Evolutionary conservation across 139 green algal species (phyloP), one percentile per base, ranked within the genome.

Genomic region (Microglena sp.): DNA sequence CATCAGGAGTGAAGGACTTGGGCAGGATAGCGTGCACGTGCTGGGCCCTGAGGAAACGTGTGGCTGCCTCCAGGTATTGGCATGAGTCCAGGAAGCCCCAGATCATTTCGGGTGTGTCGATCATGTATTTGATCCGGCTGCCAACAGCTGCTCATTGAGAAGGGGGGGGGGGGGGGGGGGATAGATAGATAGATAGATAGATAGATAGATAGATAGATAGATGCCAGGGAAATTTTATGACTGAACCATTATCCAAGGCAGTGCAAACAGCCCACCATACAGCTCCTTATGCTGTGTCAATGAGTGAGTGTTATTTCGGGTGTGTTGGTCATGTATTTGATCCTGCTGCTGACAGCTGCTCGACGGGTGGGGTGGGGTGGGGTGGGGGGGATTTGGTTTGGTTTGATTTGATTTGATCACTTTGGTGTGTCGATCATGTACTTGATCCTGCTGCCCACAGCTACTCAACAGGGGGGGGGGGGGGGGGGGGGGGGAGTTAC

Each of bases 91-190:
- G 73, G 74, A 70, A 90, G 26, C 90, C 90, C 86, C 91, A 99
- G n/a, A 98, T 91, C 28, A 90, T 78, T 80, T 98, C 93, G 0
- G 92, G 91, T 0, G 93, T 96, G 75, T 98, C 93, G 45, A 98
- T 70, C 11, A 98, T 64, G 76, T 92, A 98, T 62, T 95, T 96
- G 28, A 98, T 76, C 11, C 93, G 81, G 57, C 76, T 82, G 34
- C 90, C 89, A 45, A 97, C 46, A 22, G 78, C 85, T 89, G 68
- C 26, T 35, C 18, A 54, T n/a, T 7, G 29, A 43, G 44, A 26
- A 26, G 40, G 50, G 4, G 40, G 6, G 31, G 40, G 46, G 40
- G 27, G 8, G 24, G 43, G 30, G 11, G 22, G 60, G 5, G 5
- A 36, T 11, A 15, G 35, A 45, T 33, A n/a, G 21, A 6, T 63